Percentiles rank a stretch among this genome's conserved stretches.
Conservation (phyloP, 306 rosid species). For the Prunus salicina region DNA sequence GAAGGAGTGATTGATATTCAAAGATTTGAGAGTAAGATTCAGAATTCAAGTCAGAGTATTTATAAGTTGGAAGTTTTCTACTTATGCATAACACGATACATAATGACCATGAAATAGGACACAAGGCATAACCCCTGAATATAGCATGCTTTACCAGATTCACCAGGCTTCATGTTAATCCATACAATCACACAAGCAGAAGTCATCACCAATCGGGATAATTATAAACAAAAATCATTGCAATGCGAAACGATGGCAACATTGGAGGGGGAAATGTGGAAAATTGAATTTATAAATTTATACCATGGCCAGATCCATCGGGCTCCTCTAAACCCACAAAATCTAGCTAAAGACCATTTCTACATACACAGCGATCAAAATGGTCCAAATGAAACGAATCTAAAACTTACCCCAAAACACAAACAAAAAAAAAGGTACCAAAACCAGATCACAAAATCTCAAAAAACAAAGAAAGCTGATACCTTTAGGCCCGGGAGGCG, state of each 20-base stretch:
- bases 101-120: neutral
- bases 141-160: neutral
- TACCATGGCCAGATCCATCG: constrained; percentile 25
- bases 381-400: neutral
- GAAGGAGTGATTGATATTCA: neutral
- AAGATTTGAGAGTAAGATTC: neutral
- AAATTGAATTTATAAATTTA: neutral
- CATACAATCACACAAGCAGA: neutral
- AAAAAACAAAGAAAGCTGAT: constrained; percentile 5
- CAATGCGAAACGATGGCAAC: neutral
- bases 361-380: neutral
- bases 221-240: neutral
- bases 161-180: neutral
- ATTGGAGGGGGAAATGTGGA: neutral
- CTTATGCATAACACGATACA: neutral
- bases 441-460: neutral
- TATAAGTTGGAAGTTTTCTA: neutral
- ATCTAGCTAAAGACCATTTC: neutral
- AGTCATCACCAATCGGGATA: neutral
- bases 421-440: neutral
- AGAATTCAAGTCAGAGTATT: neutral
- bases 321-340: neutral
- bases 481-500: constrained; percentile 66
- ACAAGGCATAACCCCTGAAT: neutral
- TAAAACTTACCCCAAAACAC: neutral